phyloP scores from a whole-genome alignment of 2,329 filamentous ascomycete genomes.

The Colletotrichum trifolii region DNA sequence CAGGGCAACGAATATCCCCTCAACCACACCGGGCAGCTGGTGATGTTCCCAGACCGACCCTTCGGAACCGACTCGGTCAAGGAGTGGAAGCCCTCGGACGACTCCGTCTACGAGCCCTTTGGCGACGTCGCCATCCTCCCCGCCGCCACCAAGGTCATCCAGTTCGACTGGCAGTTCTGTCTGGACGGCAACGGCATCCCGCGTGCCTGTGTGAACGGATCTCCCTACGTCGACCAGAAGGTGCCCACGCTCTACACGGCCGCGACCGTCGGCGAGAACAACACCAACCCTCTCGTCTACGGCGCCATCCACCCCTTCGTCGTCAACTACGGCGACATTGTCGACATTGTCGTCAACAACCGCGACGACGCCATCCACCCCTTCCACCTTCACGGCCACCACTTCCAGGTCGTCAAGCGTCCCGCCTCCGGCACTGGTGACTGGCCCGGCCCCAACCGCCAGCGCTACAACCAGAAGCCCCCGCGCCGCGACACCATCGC shows the following conservation, averaged over 20 bases:
- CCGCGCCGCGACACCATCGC: slow-evolving; percentile 51
- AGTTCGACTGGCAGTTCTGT: slow-evolving; percentile 68
- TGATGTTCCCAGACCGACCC: slow-evolving; percentile 48
- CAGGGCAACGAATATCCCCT: slow-evolving; percentile 43
- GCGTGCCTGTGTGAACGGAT: slow-evolving; percentile 72
- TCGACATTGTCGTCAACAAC: slow-evolving; percentile 64
- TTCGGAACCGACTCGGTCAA: slow-evolving; percentile 46
- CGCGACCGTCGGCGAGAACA: slow-evolving; percentile 63
- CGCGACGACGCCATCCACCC: slow-evolving; percentile 58
- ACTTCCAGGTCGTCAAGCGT: slow-evolving; percentile 64
- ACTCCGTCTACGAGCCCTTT: slow-evolving; percentile 67
- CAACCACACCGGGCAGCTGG: slow-evolving; percentile 58
- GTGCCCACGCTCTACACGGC: slow-evolving; percentile 79
- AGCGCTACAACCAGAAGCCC: slow-evolving; percentile 43
- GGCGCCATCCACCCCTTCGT: slow-evolving; percentile 56
- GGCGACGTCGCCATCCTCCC: slow-evolving; percentile 63
- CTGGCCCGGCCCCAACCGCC: slow-evolving; percentile 47
- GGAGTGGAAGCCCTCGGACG: slow-evolving; percentile 67
- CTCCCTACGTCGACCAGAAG: slow-evolving; percentile 74
- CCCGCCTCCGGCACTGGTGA: slow-evolving; percentile 48
- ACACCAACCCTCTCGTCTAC: slow-evolving; percentile 55
- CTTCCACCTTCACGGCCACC: slow-evolving; percentile 66
- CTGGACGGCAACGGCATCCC: slow-evolving; percentile 70
- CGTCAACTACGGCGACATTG: slow-evolving; percentile 49
- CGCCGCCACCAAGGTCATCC: slow-evolving; percentile 65